Evolutionary conservation across 164 flowering plant species (phyloP).

Genomic region (Dillenia suffruticosa): DNA sequence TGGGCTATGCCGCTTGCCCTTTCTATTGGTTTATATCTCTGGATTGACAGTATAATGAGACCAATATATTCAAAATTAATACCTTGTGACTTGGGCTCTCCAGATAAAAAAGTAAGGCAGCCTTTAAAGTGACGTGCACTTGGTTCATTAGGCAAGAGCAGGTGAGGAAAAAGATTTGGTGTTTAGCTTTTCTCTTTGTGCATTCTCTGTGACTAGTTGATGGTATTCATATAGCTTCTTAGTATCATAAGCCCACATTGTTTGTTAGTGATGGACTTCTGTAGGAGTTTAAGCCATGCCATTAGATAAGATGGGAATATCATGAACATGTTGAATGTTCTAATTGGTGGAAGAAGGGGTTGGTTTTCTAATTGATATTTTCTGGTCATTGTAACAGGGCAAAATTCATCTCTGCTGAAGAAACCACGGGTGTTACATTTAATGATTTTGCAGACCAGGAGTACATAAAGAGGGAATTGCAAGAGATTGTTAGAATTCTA

Average conservation of each 20-base stretch:
- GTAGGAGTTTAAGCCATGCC: too few relatives aligned
- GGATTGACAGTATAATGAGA: constrained; percentile 73
- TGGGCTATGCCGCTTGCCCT: constrained; percentile 97
- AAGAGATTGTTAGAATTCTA: constrained; percentile 86
- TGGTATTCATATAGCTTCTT: too few relatives aligned
- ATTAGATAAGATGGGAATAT: too few relatives aligned
- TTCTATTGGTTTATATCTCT: constrained; percentile 58
- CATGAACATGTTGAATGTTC: too few relatives aligned
- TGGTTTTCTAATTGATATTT: too few relatives aligned
- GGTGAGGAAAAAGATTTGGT: constrained; percentile 42
- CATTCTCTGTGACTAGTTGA: too few relatives aligned
- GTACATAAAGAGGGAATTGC: constrained; percentile 86
- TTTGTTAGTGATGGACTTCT: too few relatives aligned
- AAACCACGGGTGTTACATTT: constrained; percentile 87
- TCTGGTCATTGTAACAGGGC: constrained; percentile 42
- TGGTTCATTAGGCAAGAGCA: constrained; percentile 91
- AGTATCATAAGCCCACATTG: too few relatives aligned
- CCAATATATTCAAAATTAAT: constrained; percentile 92
- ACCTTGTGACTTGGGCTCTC: constrained; percentile 83
- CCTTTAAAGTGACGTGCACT: constrained; percentile 59
- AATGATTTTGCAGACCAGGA: constrained; percentile 99
- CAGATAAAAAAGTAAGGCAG: constrained; percentile 37
- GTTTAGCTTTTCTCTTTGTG: background rate
- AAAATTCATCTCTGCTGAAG: constrained; percentile 96
- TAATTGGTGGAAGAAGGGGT: too few relatives aligned